Evolutionary conservation across 1,284 basidiomycete species (phyloP).

Genomic region (Puccinia polysora): DNA sequence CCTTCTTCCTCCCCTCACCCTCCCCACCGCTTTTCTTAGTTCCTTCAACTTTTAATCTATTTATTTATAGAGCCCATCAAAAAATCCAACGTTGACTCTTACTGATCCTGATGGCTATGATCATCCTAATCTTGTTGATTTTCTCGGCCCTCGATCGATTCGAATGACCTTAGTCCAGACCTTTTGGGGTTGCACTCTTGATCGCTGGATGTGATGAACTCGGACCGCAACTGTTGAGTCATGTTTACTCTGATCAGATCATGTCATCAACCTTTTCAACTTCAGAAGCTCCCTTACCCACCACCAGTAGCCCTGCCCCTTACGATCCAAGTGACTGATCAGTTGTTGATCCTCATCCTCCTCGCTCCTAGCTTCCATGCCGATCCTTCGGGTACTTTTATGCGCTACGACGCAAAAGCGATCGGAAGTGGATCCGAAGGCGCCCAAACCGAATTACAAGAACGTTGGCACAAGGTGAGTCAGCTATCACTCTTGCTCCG

Average conservation of each 20-base stretch:
- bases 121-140: neutral
- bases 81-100: too few species aligned
- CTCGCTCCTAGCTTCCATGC: conserved; percentile 72
- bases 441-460: conserved; percentile 92
- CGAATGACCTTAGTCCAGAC: conserved; percentile 79
- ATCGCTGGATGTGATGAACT: conserved; percentile 95
- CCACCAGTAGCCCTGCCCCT: neutral
- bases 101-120: neutral
- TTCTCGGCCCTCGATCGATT: neutral
- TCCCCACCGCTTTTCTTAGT: neutral
- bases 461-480: conserved; percentile 88
- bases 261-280: conserved; percentile 13
- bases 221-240: conserved; percentile 79
- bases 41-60: neutral
- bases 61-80: too few species aligned
- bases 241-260: neutral
- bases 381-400: conserved; percentile 97
- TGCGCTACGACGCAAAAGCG: conserved; percentile 95
- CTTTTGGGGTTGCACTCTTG: conserved; percentile 94
- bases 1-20: neutral
- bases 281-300: neutral
- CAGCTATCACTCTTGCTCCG: neutral
- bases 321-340: too few species aligned
- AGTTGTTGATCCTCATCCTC: too few species aligned
- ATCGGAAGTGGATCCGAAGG: conserved; percentile 98